Conservation (phyloP, 208 protist species). For the Crithidia mellificae region DNA sequence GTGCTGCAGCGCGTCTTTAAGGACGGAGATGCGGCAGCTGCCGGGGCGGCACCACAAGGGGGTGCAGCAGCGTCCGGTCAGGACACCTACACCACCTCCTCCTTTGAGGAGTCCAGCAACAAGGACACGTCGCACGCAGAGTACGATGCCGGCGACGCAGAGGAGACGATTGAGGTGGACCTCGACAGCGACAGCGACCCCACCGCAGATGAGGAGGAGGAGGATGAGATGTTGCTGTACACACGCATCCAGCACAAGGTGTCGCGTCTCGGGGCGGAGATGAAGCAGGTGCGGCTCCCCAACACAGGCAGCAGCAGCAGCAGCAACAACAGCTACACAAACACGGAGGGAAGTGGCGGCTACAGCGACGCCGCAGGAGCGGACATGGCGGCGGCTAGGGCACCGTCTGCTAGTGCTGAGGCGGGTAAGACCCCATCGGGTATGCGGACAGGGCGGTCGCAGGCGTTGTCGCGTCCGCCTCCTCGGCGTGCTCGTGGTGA, state of each 20-base stretch:
- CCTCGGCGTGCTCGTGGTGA: slow-evolving; percentile 42
- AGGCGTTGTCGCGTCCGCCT: background rate
- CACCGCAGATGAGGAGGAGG: slow-evolving; percentile 25
- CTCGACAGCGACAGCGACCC: background rate
- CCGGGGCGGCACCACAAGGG: too few relatives aligned
- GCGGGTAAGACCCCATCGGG: background rate
- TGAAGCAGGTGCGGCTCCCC: slow-evolving; percentile 35
- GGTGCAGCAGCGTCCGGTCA: background rate
- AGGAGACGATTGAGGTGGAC: slow-evolving; percentile 12
- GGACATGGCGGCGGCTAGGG: background rate
- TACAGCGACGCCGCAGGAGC: background rate
- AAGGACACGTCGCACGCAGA: too few relatives aligned
- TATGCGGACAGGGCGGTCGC: background rate
- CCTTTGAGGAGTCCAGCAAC: background rate
- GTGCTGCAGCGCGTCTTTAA: slow-evolving; percentile 61
- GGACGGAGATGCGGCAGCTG: slow-evolving; percentile 25
- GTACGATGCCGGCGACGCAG: background rate
- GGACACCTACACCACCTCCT: background rate
- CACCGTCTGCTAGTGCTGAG: background rate
- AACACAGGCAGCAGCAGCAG: slow-evolving; percentile 9
- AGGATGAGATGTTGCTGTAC: slow-evolving; percentile 60
- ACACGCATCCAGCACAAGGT: slow-evolving; percentile 54
- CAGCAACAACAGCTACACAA: background rate
- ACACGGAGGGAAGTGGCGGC: background rate
- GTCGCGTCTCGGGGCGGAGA: slow-evolving; percentile 48